phyloP scores from a whole-genome alignment of 139 green algal species.

The Closterium sp. region DNA sequence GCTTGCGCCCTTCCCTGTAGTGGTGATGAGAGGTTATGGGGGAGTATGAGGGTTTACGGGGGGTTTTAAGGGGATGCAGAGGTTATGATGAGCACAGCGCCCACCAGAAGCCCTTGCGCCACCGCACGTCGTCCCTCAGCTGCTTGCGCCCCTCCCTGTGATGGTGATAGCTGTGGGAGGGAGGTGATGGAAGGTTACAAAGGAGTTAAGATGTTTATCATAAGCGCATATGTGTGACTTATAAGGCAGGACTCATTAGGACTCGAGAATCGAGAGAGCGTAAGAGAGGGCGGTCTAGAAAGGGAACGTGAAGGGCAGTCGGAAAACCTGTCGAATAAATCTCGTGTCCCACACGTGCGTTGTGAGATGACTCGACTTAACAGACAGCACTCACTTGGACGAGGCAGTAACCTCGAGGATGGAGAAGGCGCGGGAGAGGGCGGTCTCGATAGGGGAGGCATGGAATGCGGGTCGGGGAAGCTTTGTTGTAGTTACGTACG shows the following conservation, averaged over 20 bases:
- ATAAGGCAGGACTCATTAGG: too few species aligned
- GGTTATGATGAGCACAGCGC: conserved; percentile 17
- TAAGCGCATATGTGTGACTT: too few species aligned
- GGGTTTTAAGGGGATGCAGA: too few species aligned
- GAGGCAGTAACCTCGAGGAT: conserved; percentile 9
- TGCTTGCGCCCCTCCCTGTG: conserved; percentile 21
- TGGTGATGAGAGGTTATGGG: too few species aligned
- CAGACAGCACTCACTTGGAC: background rate
- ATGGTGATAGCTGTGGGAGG: too few species aligned
- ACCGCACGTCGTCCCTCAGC: conserved; percentile 35
- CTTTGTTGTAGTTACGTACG: too few species aligned
- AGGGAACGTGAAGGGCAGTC: background rate
- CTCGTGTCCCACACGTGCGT: too few species aligned
- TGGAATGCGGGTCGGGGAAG: too few species aligned
- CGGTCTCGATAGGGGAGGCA: conserved; percentile 10
- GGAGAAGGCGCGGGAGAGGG: background rate
- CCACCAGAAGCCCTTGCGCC: conserved; percentile 47
- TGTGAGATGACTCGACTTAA: background rate
- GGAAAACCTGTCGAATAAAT: too few species aligned
- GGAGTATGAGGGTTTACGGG: too few species aligned
- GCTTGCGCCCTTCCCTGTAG: conserved; percentile 22
- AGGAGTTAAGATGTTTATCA: too few species aligned
- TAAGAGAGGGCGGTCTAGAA: conserved; percentile 4
- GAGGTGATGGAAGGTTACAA: too few species aligned
- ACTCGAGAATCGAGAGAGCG: conserved; percentile 6